phyloP scores from a whole-genome alignment of 306 rosid species.

The Dryas drummondii region DNA sequence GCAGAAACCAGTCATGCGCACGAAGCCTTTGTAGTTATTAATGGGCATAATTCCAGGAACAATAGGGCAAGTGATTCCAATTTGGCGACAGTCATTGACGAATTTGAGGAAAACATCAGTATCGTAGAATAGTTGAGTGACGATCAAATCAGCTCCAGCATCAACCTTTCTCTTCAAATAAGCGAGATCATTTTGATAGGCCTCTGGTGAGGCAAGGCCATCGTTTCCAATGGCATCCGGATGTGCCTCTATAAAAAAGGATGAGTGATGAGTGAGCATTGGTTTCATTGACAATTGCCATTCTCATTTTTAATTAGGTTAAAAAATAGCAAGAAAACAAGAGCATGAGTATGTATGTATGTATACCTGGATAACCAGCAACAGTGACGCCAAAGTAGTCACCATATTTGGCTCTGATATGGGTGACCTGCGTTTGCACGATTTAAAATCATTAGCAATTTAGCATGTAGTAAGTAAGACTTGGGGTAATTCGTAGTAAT shows the following conservation, averaged over 20 bases:
- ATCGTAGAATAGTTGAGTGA: constrained; percentile 91
- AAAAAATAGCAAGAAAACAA: constrained; percentile 10
- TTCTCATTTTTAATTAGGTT: not conserved
- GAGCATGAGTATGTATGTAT: not conserved
- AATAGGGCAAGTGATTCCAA: constrained; percentile 91
- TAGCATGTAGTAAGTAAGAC: no score
- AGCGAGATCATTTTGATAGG: constrained; percentile 73
- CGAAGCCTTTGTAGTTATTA: constrained; percentile 89
- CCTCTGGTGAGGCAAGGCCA: constrained; percentile 74
- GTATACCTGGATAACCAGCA: constrained; percentile 96
- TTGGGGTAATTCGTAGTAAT: no score
- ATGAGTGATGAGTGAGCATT: not conserved
- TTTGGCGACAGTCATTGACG: constrained; percentile 93
- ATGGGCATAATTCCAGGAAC: constrained; percentile 99
- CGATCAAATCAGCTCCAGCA: constrained; percentile 94
- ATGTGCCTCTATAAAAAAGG: constrained; percentile 60
- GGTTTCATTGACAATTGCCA: not conserved
- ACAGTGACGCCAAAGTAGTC: constrained; percentile 94
- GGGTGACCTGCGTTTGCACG: constrained; percentile 54
- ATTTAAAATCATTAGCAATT: no score
- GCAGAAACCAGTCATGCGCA: constrained; percentile 98
- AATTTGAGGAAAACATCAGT: constrained; percentile 89
- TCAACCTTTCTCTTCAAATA: constrained; percentile 91
- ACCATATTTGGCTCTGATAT: constrained; percentile 68
- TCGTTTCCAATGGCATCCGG: constrained; percentile 73